A percentile compares a stretch with the other conserved stretches of the same genome.
Conservation (phyloP, 2,329 filamentous ascomycete species). For the Sporothrix variecibatus region DNA sequence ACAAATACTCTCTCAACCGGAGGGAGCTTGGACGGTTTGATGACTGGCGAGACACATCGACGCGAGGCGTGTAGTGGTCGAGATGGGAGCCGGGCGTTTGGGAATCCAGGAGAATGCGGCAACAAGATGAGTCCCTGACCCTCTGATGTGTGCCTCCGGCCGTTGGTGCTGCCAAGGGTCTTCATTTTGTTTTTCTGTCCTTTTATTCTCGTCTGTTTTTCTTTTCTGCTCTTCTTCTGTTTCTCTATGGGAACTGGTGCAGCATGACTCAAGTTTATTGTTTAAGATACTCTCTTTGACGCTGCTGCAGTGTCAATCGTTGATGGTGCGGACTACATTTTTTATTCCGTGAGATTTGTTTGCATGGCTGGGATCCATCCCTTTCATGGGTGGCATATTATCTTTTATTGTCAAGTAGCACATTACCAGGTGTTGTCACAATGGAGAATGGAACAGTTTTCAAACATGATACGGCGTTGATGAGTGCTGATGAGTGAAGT, state of each 20-base stretch:
- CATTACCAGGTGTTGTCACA: neutral
- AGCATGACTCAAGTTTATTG: conserved; percentile 20
- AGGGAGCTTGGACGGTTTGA: neutral
- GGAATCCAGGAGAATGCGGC: neutral
- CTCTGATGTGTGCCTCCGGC: neutral
- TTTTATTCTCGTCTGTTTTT: neutral
- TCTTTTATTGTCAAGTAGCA: conserved; percentile 18
- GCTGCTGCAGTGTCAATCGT: conserved; percentile 14
- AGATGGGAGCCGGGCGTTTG: neutral
- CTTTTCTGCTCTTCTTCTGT: neutral
- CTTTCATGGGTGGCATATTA: neutral
- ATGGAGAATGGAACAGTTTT: conserved; percentile 19
- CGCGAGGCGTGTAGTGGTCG: conserved; percentile 19
- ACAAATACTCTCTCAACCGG: neutral
- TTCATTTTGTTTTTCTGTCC: neutral
- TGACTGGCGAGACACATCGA: conserved; percentile 22
- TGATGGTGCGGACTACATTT: conserved; percentile 7
- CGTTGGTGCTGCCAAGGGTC: neutral
- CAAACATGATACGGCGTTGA: neutral
- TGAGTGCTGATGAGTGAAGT: neutral
- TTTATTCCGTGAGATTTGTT: neutral
- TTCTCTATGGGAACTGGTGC: neutral
- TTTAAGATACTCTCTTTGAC: conserved; percentile 17
- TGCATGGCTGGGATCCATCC: conserved; percentile 4
- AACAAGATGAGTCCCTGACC: neutral